These are phyloP conservation scores for Alternaria novae-zelandiae DNA, from an alignment of 2,329 filamentous ascomycete genomes.

Conservation along the genomic window DNA sequence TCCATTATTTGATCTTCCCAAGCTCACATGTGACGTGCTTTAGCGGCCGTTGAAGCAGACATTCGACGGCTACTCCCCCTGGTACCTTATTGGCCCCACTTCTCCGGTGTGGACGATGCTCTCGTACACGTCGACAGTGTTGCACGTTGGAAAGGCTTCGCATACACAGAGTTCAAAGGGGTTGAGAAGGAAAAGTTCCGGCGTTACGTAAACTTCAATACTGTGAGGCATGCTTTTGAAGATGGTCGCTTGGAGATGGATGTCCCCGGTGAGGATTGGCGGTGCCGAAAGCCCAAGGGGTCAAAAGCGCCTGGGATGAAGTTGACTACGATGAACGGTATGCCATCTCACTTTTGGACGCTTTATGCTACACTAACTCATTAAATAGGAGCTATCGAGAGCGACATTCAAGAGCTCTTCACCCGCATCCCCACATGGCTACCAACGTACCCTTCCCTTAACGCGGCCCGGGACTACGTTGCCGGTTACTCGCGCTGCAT, in stretches of 20 bases:
- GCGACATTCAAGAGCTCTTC: not conserved
- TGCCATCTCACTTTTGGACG: not conserved
- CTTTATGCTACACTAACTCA: not conserved
- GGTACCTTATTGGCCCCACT: not conserved
- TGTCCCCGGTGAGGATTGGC: not conserved
- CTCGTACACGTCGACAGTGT: not conserved
- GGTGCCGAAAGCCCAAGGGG: not conserved
- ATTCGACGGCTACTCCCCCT: not conserved
- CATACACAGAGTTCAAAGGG: not conserved
- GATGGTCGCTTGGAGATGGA: slow-evolving; percentile 3
- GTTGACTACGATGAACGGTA: not conserved
- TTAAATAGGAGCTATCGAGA: not conserved
- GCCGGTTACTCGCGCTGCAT: not conserved
- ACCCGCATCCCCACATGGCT: not conserved
- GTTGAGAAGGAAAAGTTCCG: slow-evolving; percentile 5
- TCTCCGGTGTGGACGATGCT: not conserved
- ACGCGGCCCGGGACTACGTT: not conserved
- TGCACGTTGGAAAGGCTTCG: not conserved
- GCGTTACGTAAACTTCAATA: not conserved
- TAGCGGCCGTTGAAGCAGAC: not conserved
- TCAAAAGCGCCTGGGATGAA: not conserved
- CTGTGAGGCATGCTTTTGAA: slow-evolving; percentile 4
- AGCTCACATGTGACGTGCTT: not conserved
- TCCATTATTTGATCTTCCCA: no score
- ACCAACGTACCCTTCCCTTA: not conserved